Percentiles rank a stretch among this genome's conserved stretches.
Conservation (phyloP, 257 asterid species). For the Petunia secreta region DNA sequence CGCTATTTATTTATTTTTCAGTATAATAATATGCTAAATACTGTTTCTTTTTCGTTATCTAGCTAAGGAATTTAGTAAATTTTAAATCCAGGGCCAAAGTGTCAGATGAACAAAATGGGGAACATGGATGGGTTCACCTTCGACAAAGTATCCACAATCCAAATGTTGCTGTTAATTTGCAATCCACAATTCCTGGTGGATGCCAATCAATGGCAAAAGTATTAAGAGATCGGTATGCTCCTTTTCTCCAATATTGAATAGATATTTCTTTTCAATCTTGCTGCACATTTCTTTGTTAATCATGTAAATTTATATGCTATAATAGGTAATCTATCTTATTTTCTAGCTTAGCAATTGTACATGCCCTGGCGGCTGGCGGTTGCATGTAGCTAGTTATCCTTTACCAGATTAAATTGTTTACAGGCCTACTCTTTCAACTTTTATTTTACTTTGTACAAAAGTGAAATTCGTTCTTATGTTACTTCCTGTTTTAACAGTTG, state of each 20-base stretch:
- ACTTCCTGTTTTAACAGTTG: not conserved
- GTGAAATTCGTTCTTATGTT: not conserved
- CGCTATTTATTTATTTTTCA: not conserved
- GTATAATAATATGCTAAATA: not conserved
- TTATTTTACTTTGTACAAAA: not conserved
- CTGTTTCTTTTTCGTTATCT: not conserved
- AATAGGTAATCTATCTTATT: too few species aligned
- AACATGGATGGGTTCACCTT: conserved; percentile 80
- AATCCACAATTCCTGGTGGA: conserved; percentile 74
- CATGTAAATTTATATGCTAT: too few species aligned
- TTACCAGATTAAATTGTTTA: too few species aligned
- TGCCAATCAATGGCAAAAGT: conserved; percentile 67
- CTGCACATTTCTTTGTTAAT: not conserved
- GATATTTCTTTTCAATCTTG: not conserved
- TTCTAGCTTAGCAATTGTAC: too few species aligned
- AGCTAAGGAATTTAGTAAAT: not conserved
- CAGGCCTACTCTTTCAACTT: too few species aligned
- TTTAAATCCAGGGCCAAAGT: conserved; percentile 68
- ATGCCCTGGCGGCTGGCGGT: too few species aligned
- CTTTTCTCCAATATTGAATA: not conserved
- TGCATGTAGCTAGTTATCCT: too few species aligned
- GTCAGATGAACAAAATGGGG: conserved; percentile 48
- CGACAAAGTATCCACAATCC: conserved; percentile 97
- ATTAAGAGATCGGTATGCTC: conserved; percentile 64
- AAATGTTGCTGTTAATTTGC: conserved; percentile 82